Conservation (phyloP, 2,329 filamentous ascomycete species). For the Coniella vitis region DNA sequence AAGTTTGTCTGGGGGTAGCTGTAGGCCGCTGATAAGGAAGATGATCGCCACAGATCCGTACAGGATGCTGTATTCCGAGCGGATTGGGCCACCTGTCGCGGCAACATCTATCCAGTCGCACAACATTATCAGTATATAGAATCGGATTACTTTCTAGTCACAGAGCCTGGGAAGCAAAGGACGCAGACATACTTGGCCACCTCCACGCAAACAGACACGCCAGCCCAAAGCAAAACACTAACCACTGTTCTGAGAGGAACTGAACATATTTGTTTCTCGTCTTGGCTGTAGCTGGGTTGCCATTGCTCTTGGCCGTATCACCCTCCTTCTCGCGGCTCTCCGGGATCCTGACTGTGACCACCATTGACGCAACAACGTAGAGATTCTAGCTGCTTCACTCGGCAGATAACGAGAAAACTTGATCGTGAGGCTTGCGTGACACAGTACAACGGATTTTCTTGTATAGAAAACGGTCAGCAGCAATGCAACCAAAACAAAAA, state of each 20-base stretch:
- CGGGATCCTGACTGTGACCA: conserved; percentile 6
- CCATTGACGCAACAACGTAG: conserved; percentile 1
- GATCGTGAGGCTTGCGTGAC: too few relatives aligned
- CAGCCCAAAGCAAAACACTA: conserved; percentile 55
- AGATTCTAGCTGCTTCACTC: too few relatives aligned
- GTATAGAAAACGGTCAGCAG: too few relatives aligned
- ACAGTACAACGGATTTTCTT: too few relatives aligned
- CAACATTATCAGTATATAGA: conserved; percentile 9
- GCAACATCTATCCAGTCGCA: conserved; percentile 33
- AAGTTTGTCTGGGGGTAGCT: conserved; percentile 56
- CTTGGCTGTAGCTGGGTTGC: neutral
- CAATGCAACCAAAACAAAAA: too few relatives aligned
- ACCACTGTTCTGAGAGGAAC: conserved; percentile 53
- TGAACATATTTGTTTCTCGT: conserved; percentile 6
- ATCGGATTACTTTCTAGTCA: neutral
- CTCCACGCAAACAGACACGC: conserved; percentile 40
- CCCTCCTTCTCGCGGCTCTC: neutral
- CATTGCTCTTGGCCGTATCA: neutral
- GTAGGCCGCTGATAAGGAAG: conserved; percentile 65
- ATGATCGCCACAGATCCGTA: conserved; percentile 65
- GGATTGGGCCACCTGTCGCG: conserved; percentile 40
- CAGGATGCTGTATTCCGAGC: conserved; percentile 52
- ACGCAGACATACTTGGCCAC: conserved; percentile 32
- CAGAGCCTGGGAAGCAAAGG: neutral
- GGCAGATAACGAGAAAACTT: too few relatives aligned